Evolutionary conservation across 2,329 filamentous ascomycete genomes (phyloP).

Genomic region (Fusarium sp.): DNA sequence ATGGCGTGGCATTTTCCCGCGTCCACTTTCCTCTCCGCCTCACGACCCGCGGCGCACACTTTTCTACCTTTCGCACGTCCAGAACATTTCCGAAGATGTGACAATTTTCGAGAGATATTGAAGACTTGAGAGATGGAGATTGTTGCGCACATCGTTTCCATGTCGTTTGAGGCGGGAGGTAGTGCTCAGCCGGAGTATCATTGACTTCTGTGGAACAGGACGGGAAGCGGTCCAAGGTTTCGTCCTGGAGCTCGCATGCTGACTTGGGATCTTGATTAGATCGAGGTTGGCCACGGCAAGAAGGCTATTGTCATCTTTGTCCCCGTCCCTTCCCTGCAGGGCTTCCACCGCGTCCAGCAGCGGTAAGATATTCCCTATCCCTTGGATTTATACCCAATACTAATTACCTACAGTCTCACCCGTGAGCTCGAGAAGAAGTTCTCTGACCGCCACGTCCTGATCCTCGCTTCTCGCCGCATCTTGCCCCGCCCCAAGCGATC

Average conservation of each 20-base stretch:
- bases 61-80: slow-evolving; percentile 7
- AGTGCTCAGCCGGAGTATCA: slow-evolving; percentile 52
- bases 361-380: slow-evolving; percentile 73
- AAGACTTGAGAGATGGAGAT: slow-evolving; percentile 5
- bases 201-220: slow-evolving; percentile 71
- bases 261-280: slow-evolving; percentile 80
- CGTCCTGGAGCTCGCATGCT: slow-evolving; percentile 81
- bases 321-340: slow-evolving; percentile 96
- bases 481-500: slow-evolving; percentile 98
- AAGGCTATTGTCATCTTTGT: slow-evolving; percentile 99
- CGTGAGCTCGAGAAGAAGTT: slow-evolving; percentile 99
- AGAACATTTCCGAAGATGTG: slow-evolving; percentile 44
- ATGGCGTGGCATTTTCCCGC: slow-evolving; percentile 42
- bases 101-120: slow-evolving; percentile 32
- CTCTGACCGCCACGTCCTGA: slow-evolving; percentile 99
- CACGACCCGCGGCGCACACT: slow-evolving; percentile 36
- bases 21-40: slow-evolving; percentile 37
- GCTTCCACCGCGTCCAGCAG: slow-evolving; percentile 99
- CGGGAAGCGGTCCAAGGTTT: slow-evolving; percentile 80
- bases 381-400: neutral
- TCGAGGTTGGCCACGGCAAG: slow-evolving; percentile 99
- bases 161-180: slow-evolving; percentile 45
- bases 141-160: slow-evolving; percentile 26
- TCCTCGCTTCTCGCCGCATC: slow-evolving; percentile 98
- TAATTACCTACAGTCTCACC: slow-evolving; percentile 77